A percentile compares a stretch with the other conserved stretches of the same genome.
Evolutionary conservation across 768 basidiomycete species (phyloP).

Genomic region (Trichaptum fuscoviolaceum): DNA sequence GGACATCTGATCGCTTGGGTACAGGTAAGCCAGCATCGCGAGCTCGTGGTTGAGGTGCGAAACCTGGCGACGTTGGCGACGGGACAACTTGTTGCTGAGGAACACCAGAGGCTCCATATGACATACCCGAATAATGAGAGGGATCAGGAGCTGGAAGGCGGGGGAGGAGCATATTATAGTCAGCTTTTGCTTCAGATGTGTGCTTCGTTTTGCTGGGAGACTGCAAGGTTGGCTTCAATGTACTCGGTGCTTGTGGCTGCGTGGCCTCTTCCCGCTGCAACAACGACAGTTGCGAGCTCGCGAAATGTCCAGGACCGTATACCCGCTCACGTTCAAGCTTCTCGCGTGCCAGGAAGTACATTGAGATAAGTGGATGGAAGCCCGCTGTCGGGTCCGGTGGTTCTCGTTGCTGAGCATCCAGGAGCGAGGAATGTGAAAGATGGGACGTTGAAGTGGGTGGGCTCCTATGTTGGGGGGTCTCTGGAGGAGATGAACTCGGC

Average conservation of each 20-base stretch:
- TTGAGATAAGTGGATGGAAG: constrained; percentile 92
- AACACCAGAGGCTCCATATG: constrained; percentile 55
- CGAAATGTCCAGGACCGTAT: constrained; percentile 92
- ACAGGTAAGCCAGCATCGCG: constrained; percentile 54
- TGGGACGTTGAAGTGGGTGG: constrained; percentile 20
- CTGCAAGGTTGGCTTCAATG: neutral
- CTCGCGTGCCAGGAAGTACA: constrained; percentile 94
- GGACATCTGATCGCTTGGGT: constrained; percentile 27
- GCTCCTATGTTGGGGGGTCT: constrained; percentile 47
- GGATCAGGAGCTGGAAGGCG: constrained; percentile 77
- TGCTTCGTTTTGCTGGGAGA: neutral
- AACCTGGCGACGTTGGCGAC: constrained; percentile 54
- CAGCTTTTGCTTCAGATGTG: constrained; percentile 36
- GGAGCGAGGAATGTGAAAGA: constrained; percentile 20
- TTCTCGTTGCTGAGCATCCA: constrained; percentile 53
- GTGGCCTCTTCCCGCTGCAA: constrained; percentile 21
- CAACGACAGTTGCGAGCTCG: constrained; percentile 79
- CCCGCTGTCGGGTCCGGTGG: constrained; percentile 81
- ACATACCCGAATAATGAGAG: constrained; percentile 76
- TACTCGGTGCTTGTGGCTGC: constrained; percentile 12
- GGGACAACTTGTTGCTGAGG: constrained; percentile 35
- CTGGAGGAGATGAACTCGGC: constrained; percentile 33
- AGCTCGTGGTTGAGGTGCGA: constrained; percentile 57
- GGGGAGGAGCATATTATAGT: constrained; percentile 81
- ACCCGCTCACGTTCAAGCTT: constrained; percentile 93